A percentile compares a stretch with the other conserved stretches of the same genome.
phyloP scores from a whole-genome alignment of 1,284 basidiomycete species.

The Abortiporus biennis region DNA sequence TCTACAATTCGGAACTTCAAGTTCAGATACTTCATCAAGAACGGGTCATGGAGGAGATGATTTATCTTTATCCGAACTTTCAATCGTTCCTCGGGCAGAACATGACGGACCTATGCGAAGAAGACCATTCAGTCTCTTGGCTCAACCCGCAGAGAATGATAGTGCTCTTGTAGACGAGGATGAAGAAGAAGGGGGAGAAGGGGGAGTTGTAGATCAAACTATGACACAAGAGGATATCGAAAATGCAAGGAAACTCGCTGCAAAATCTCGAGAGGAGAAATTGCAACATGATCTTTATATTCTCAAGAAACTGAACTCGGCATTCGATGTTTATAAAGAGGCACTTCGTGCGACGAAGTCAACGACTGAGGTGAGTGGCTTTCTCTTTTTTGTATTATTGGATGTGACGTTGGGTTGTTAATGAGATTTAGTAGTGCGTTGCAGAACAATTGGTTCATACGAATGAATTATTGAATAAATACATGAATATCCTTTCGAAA shows the following conservation, averaged over 20 bases:
- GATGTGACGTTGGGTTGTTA: not conserved
- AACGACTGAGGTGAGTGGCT: constrained; percentile 54
- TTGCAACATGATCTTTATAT: constrained; percentile 66
- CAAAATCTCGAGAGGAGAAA: constrained; percentile 61
- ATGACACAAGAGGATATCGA: constrained; percentile 23
- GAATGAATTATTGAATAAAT: constrained; percentile 66
- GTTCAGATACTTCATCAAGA: constrained; percentile 27
- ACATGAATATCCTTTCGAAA: constrained; percentile 59
- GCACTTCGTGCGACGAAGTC: constrained; percentile 55
- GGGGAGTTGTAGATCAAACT: constrained; percentile 18
- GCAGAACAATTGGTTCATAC: constrained; percentile 62
- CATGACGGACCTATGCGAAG: constrained; percentile 11
- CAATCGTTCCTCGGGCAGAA: constrained; percentile 33
- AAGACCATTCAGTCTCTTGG: constrained; percentile 36
- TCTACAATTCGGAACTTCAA: constrained; percentile 29
- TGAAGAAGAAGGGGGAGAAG: constrained; percentile 18
- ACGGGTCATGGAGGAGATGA: constrained; percentile 45
- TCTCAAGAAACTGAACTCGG: constrained; percentile 62
- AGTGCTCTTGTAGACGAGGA: constrained; percentile 23
- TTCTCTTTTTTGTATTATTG: not conserved
- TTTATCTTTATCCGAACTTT: constrained; percentile 60
- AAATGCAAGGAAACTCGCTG: constrained; percentile 23
- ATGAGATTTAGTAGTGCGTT: constrained; percentile 41
- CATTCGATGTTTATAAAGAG: constrained; percentile 60
- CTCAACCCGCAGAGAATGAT: constrained; percentile 22